Base-by-base conservation (phyloP, 495 filamentous ascomycete species). In the Hypoxylon crocopeplum region DNA sequence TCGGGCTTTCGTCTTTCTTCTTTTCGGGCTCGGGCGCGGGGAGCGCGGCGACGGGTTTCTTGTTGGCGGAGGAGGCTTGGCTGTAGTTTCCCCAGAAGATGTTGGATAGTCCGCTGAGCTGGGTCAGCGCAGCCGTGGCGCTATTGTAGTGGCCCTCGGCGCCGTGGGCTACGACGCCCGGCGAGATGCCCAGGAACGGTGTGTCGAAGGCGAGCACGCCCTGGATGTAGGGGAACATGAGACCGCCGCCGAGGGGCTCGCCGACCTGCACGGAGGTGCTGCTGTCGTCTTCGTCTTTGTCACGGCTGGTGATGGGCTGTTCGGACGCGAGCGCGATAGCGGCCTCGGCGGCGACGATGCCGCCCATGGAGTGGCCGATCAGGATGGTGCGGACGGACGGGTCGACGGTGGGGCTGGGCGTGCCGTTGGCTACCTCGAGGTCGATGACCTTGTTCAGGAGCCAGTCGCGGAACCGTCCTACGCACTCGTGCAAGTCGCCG, bases 151-250 rank as follows among this genome's bases (percentile, higher is more conserved):
- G 92, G 3, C 80, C 84, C 71, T 97, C 91, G 7, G 92, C 93
- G 15, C 89, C 88, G 67, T 97, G 88, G 2, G 93, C 92, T 4
- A 97, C 85, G 0, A 97, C 90, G 17, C 89, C 87, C 0, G 94
- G 92, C 5, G 89, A 84, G 53, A 98, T 92, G 15, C 94, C 93
- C 0, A 98, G 81, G 61, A 87, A 98, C 2, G 94, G 94, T 0
- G 94, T 98, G 73, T 98, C 94, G 69, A 98, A 97, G 27, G 93
- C 91, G 17, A 98, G 82, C 20, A 98, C 82, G 47, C 90, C 94
- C 66, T 91, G 87, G 57, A 98, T 79, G 67, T 84, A 85, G 15
- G 85, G 86, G 63, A 88, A 89, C 80, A 88, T 85, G 61, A 85
- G 73, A 12, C 59, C 48, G 53, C 69, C 78, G 15, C 15, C 72